Evolutionary conservation across 129 eudicot species (phyloP), one percentile per base, ranked within the genome.

Genomic region (Lactuca sativa): DNA sequence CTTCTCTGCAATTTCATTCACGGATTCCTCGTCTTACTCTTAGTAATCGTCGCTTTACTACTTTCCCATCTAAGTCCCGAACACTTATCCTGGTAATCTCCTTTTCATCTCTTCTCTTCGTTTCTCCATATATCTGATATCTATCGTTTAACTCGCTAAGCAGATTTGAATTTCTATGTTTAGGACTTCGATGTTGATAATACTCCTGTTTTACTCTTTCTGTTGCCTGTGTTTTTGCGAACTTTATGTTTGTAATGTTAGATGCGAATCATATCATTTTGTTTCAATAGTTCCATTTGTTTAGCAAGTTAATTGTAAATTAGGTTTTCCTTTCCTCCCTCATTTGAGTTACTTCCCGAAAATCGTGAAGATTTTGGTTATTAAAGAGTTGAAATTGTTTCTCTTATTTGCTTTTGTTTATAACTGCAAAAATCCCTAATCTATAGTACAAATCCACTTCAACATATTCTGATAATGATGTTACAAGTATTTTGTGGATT

Each of bases 41-140:
- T 55, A 73, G 56, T 17, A 51, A 38, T 59, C 71, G 58, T 12
- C 44, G 75, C 44, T 52, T 77, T 17, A 6, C 52, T 47, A 47
- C 51, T 52, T 74, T 60, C 16, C 69, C 47, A 14, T 71, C 65
- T 51, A 84, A 78, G 37, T 65, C 70, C 66, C 76, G 82, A 44
- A 72, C 60, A 32, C 81, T 71, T 66, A 55, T 66, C 52, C 55
- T 80, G 74, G 95, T 88, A 80, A 71, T 63, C 21, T 14, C 15
- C 7, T 48, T 54, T 37, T 21, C 12, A 12, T 38, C 18, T 55
- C 5, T 70, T 38, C 12, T 64, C 34, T n/a, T 41, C 10, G 9
- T 54, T 1, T 25, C 25, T 34, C 16, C 44, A 3, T n/a, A 4
- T 58, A 31, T 51, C 2, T 43, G 15, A 47, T 15, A 32, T 67